Percentiles rank a stretch among this genome's conserved stretches.
Conservation (phyloP, 2,329 filamentous ascomycete genomes). For the Penicillium sp. region DNA sequence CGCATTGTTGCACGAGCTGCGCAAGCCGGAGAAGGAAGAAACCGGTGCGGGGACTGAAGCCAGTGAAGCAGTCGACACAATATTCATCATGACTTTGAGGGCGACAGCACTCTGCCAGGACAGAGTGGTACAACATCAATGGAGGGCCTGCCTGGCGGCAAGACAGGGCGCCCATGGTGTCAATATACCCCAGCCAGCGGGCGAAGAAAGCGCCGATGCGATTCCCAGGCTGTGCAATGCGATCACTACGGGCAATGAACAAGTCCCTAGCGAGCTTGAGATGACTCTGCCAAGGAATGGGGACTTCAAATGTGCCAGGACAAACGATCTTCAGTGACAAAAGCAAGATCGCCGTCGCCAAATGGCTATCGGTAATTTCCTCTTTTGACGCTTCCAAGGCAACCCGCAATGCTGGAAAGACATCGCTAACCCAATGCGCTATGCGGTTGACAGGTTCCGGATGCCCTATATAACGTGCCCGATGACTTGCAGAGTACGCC, state of each 20-base stretch:
- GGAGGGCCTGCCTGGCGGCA: constrained; percentile 59
- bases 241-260: constrained; percentile 66
- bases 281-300: constrained; percentile 78
- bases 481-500: constrained; percentile 82
- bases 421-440: constrained; percentile 75
- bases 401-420: constrained; percentile 65
- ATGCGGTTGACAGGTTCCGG: constrained; percentile 76
- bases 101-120: constrained; percentile 50
- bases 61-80: constrained; percentile 77
- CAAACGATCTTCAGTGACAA: constrained; percentile 81
- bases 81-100: constrained; percentile 61
- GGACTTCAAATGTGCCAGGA: constrained; percentile 77
- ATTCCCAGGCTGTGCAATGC: constrained; percentile 54
- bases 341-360: constrained; percentile 83
- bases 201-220: constrained; percentile 72
- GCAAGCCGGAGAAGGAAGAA: constrained; percentile 71
- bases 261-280: constrained; percentile 74
- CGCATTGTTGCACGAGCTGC: constrained; percentile 68
- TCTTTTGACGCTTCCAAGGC: constrained; percentile 63
- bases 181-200: constrained; percentile 82
- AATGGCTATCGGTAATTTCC: constrained; percentile 69
- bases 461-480: constrained; percentile 72
- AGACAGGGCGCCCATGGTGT: constrained; percentile 72
- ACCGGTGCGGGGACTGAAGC: constrained; percentile 72
- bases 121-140: constrained; percentile 53